phyloP scores from a whole-genome alignment of 1,284 basidiomycete genomes.

The Ustilago trichophora region DNA sequence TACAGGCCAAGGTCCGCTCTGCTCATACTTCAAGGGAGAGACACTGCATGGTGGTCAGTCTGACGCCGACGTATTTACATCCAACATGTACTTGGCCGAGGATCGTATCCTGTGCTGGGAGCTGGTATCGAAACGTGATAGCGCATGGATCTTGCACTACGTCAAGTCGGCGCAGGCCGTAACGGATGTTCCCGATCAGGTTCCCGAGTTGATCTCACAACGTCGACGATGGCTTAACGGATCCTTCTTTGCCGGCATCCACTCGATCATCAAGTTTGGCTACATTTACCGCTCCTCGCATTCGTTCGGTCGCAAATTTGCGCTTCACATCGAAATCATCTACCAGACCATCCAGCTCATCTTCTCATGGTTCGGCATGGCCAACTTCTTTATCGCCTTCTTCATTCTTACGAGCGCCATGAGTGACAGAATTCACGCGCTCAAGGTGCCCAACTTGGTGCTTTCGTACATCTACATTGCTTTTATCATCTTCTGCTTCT shows the following conservation, averaged over 20 bases:
- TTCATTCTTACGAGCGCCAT: slow-evolving; percentile 58
- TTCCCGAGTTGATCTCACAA: slow-evolving; percentile 62
- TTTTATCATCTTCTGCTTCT: slow-evolving; percentile 64
- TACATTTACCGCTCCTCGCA: slow-evolving; percentile 66
- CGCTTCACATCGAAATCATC: slow-evolving; percentile 63
- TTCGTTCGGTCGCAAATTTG: slow-evolving; percentile 56
- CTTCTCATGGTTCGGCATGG: slow-evolving; percentile 63
- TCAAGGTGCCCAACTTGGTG: slow-evolving; percentile 58
- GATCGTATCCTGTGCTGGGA: slow-evolving; percentile 65
- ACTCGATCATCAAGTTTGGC: slow-evolving; percentile 65
- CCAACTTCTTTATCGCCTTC: slow-evolving; percentile 60
- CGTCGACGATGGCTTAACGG: slow-evolving; percentile 64
- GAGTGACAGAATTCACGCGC: slow-evolving; percentile 45
- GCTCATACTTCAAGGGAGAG: slow-evolving; percentile 93
- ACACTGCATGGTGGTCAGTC: slow-evolving; percentile 69
- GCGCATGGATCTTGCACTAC: slow-evolving; percentile 63
- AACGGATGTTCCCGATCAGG: slow-evolving; percentile 62
- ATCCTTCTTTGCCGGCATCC: slow-evolving; percentile 64
- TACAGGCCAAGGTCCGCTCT: slow-evolving; percentile 83
- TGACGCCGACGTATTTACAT: slow-evolving; percentile 63
- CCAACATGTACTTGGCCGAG: slow-evolving; percentile 65
- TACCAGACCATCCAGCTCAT: slow-evolving; percentile 62
- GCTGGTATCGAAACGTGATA: slow-evolving; percentile 67
- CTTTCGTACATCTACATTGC: slow-evolving; percentile 64
- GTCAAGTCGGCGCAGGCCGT: slow-evolving; percentile 63